phyloP scores from a whole-genome alignment of 495 filamentous ascomycete species.

The Aspergillus affinis region DNA sequence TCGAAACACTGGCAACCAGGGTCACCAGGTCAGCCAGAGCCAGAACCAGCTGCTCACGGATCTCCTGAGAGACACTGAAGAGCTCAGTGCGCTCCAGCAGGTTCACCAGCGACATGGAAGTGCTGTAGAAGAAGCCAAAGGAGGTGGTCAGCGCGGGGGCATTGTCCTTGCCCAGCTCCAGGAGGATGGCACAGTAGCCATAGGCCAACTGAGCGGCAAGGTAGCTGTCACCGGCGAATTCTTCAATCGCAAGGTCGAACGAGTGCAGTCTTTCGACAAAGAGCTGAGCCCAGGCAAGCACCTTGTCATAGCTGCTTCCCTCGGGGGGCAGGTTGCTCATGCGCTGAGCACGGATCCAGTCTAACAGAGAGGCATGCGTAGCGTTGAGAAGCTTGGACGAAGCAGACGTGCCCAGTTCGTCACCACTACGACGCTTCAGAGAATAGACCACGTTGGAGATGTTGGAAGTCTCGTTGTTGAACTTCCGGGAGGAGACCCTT shows the following conservation, averaged over 20 bases:
- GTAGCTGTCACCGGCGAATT: conserved; percentile 38
- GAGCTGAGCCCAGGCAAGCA: conserved; percentile 35
- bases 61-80: conserved; percentile 34
- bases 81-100: conserved; percentile 39
- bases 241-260: conserved; percentile 34
- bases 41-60: conserved; percentile 38
- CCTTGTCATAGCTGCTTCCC: conserved; percentile 42
- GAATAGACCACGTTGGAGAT: conserved; percentile 23
- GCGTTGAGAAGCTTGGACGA: conserved; percentile 20
- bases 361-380: conserved; percentile 27
- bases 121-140: conserved; percentile 42
- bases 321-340: conserved; percentile 39
- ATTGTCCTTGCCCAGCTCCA: conserved; percentile 39
- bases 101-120: conserved; percentile 32
- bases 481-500: conserved; percentile 25
- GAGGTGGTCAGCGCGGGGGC: conserved; percentile 32
- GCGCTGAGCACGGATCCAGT: conserved; percentile 30
- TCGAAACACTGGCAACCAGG: conserved; percentile 34
- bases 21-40: conserved; percentile 38
- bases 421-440: conserved; percentile 20
- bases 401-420: conserved; percentile 18
- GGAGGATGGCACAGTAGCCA: conserved; percentile 37
- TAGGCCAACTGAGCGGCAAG: conserved; percentile 39
- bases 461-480: conserved; percentile 18
- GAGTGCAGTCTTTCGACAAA: conserved; percentile 28